Percentiles rank a stretch among this genome's conserved stretches.
These are phyloP conservation scores for Albizia julibrissin DNA, from an alignment of 306 rosid species.

Conservation along the genomic window DNA sequence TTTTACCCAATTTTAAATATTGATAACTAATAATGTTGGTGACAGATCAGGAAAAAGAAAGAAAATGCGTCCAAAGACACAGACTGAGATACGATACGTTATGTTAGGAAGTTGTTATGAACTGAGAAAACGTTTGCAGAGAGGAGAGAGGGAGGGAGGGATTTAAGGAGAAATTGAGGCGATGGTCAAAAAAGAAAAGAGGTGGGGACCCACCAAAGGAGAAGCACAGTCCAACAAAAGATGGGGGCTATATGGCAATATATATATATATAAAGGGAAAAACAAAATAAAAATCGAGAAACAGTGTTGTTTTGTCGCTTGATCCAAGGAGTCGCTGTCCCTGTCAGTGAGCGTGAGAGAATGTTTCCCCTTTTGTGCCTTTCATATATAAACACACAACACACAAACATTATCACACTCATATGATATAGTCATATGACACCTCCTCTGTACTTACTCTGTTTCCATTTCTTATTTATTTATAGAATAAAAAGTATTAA, in stretches of 20 bases:
- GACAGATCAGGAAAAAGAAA: not conserved
- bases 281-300: not conserved
- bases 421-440: not conserved
- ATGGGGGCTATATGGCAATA: constrained; percentile 50
- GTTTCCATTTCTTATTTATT: not conserved
- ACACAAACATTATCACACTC: not conserved
- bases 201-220: constrained; percentile 51
- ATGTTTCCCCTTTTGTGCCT: not conserved
- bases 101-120: not conserved
- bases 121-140: not conserved
- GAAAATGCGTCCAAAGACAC: not conserved
- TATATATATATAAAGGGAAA: not conserved
- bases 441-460: not conserved
- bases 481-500: not conserved
- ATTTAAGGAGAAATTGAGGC: constrained; percentile 41
- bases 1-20: too few relatives aligned
- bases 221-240: constrained; percentile 56
- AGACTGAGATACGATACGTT: not conserved
- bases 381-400: not conserved
- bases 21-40: not conserved
- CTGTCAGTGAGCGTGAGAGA: constrained; percentile 3
- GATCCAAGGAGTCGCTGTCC: not conserved
- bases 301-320: not conserved
- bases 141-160: constrained; percentile 23
- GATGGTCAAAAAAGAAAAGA: constrained; percentile 64